These are phyloP conservation scores for Trichoderma breve DNA, from an alignment of 2,329 filamentous ascomycete species.

Conservation along the genomic window DNA sequence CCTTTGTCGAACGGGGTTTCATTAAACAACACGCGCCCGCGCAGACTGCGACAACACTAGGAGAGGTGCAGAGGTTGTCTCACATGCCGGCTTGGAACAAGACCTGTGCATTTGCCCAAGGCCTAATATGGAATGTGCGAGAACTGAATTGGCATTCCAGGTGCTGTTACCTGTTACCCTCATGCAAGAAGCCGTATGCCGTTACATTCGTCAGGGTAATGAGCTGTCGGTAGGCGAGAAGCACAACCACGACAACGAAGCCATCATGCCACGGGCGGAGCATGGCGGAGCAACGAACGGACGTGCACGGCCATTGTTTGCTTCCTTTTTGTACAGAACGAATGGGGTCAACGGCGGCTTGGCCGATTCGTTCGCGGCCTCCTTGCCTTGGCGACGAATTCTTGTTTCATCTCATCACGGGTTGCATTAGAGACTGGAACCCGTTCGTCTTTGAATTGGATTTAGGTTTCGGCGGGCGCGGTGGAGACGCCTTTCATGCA, in stretches of 20 bases:
- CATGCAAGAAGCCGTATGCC: slow-evolving; percentile 4
- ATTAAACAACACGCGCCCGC: slow-evolving; percentile 7
- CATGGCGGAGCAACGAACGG: background rate
- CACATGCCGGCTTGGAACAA: background rate
- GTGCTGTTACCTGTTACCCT: background rate
- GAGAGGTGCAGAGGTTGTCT: slow-evolving; percentile 7
- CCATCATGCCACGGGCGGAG: slow-evolving; percentile 2
- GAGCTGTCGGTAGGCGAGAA: slow-evolving; percentile 9
- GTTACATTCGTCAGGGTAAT: slow-evolving; percentile 11
- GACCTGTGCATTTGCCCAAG: slow-evolving; percentile 7
- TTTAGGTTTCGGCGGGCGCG: background rate
- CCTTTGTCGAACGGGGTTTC: slow-evolving; percentile 11
- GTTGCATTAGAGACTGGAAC: background rate
- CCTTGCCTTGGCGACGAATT: slow-evolving; percentile 12
- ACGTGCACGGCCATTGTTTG: slow-evolving; percentile 17
- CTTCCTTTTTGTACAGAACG: slow-evolving; percentile 11
- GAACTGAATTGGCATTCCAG: slow-evolving; percentile 17
- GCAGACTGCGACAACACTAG: slow-evolving; percentile 13
- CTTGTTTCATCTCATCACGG: slow-evolving; percentile 11
- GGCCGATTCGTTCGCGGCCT: slow-evolving; percentile 5
- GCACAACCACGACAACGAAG: background rate
- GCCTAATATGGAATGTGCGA: slow-evolving; percentile 14
- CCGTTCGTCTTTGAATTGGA: background rate
- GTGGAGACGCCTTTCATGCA: slow-evolving; percentile 6
- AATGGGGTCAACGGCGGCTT: slow-evolving; percentile 14